Base-by-base conservation (phyloP, 768 basidiomycete genomes). In the Trametes maxima region DNA sequence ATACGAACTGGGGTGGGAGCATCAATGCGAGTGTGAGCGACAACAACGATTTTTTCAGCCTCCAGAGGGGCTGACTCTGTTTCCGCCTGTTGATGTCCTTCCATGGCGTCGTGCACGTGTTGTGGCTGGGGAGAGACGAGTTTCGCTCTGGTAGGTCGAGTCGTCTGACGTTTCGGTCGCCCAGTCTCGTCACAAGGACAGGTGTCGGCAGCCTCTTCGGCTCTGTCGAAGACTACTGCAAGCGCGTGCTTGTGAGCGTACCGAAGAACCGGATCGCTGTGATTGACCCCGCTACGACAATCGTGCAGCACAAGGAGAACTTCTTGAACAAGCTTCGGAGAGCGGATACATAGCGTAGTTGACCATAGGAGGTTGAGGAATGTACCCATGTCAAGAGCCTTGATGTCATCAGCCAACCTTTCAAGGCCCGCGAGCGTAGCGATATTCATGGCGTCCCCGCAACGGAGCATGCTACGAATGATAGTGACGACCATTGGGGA, bases 181-280 rank as follows among this genome's bases (percentile, higher is more conserved):
- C 87, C 87, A 14, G 78, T 74, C n/a, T 86, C 85, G 60, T 86
- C 81, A 57, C 86, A 88, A 8, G 86, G 86, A 68, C 86, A 89
- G 65, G 82, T 79, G 59, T 87, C 85, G 1, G 80, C 80, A 5
- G 86, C 87, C 65, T 88, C 87, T 64, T 89, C 86, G 1, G 84
- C 85, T 13, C 84, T 78, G 60, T 88, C 87, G 58, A 86, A 86
- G 1, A 79, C 80, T 28, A 88, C 77, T 6, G 79, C 81, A 0
- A 88, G 76, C 0, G 82, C 81, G 36, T 85, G 79, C 53, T 82
- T 83, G 64, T 82, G 81, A 1, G 78, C 80, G 66, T 88, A 85
- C n/a, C 69, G 67, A 43, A 72, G 63, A 0, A 72, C 65, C 0
- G 70, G 57, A 6, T 75, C 65, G 2, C 60, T 43, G 0, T 67